A percentile compares a stretch with the other conserved stretches of the same genome.
phyloP scores from a whole-genome alignment of 768 basidiomycete species.

The Suillus bovinus region DNA sequence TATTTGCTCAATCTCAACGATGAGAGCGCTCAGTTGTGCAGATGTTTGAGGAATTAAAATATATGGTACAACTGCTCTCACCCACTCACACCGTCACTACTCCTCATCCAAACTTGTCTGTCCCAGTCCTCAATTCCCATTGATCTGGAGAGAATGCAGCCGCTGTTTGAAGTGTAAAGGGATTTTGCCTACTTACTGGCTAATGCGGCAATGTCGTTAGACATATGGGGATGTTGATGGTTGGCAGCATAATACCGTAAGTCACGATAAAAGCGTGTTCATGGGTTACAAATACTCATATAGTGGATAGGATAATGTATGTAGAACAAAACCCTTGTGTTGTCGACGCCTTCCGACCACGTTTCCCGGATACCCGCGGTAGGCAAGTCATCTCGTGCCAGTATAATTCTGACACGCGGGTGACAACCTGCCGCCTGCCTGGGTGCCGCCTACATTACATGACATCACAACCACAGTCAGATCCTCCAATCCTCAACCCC shows the following conservation, averaged over 20 bases:
- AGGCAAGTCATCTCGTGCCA: slow-evolving; percentile 3
- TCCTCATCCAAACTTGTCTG: no score
- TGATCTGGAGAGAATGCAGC: background rate
- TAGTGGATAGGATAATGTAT: background rate
- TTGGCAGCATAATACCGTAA: background rate
- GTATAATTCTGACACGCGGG: slow-evolving; percentile 22
- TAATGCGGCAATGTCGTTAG: background rate
- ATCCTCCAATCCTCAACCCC: background rate
- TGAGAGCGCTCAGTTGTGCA: no score
- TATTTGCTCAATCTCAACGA: no score
- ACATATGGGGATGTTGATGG: background rate
- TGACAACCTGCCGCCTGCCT: slow-evolving; percentile 11
- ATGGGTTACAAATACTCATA: background rate
- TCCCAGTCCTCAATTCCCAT: background rate
- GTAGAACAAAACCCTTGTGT: background rate
- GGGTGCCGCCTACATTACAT: slow-evolving; percentile 24
- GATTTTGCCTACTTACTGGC: background rate
- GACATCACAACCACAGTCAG: background rate
- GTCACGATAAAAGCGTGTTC: background rate
- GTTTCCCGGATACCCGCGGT: slow-evolving; percentile 14
- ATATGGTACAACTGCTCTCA: no score
- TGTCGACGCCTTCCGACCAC: background rate
- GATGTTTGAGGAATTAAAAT: no score
- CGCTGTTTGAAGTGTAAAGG: background rate
- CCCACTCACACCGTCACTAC: no score